Percentiles rank a stretch among this genome's conserved stretches.
Evolutionary conservation across 176 grass and related monocot species (phyloP).

Genomic region (Oryza glaberrima): DNA sequence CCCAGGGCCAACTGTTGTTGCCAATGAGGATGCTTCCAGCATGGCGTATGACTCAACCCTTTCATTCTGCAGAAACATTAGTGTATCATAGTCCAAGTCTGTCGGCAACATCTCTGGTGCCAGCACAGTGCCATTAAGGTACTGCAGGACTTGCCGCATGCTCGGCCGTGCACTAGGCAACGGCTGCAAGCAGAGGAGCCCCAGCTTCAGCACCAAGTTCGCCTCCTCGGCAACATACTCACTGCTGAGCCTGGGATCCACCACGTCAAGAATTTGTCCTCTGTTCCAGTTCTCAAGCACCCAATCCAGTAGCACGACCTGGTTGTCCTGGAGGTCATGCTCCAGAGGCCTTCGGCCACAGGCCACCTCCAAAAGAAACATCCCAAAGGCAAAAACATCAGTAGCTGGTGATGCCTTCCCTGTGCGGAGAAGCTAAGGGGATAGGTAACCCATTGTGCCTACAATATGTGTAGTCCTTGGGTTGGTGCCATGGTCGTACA

Average conservation of each 20-base stretch:
- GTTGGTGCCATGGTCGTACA: conserved; percentile 47
- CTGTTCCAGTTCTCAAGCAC: conserved; percentile 44
- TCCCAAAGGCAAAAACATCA: conserved; percentile 50
- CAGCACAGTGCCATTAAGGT: conserved; percentile 6
- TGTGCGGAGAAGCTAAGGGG: conserved; percentile 1
- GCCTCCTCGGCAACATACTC: conserved; percentile 31
- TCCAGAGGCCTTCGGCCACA: conserved; percentile 53
- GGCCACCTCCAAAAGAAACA: conserved; percentile 54
- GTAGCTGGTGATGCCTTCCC: conserved; percentile 53
- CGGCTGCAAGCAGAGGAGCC: conserved; percentile 58
- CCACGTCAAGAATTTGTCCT: conserved; percentile 29
- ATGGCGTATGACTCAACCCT: conserved; percentile 35
- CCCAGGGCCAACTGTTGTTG: conserved; percentile 10
- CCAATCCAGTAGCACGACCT: conserved; percentile 44
- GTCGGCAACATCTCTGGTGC: conserved; percentile 39
- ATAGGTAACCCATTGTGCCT: conserved; percentile 42
- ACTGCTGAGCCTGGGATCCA: conserved; percentile 39
- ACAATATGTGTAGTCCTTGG: conserved; percentile 52
- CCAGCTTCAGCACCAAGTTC: conserved; percentile 55
- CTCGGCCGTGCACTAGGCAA: conserved; percentile 43
- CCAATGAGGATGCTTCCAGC: conserved; percentile 22
- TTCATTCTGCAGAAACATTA: conserved; percentile 45
- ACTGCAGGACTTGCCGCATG: conserved; percentile 53
- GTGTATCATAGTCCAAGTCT: conserved; percentile 24
- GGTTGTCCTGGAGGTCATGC: conserved; percentile 21